These are phyloP conservation scores for Dioscorea cayenensis DNA, from an alignment of 116 monocot genomes.

Conservation along the genomic window DNA sequence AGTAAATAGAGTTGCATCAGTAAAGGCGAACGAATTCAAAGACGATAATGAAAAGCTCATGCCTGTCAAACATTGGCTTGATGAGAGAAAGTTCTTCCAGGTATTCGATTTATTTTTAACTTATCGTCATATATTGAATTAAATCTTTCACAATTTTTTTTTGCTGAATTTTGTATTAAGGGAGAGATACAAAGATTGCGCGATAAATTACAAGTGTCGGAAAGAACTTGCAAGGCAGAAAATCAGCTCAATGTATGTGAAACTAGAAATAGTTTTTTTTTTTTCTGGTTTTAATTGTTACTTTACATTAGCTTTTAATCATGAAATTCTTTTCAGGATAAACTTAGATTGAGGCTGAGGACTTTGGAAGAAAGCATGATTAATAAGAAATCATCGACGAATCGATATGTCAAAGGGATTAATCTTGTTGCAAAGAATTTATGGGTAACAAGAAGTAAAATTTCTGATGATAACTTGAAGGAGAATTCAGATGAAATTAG, in stretches of 20 bases:
- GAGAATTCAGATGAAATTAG: conserved; percentile 21
- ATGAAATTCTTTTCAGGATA: conserved; percentile 27
- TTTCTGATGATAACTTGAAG: conserved; percentile 29
- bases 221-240: conserved; percentile 52
- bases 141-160: too few relatives aligned
- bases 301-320: neutral
- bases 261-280: neutral
- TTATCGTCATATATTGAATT: too few relatives aligned
- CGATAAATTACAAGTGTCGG: conserved; percentile 40
- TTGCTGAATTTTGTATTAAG: conserved; percentile 11
- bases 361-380: conserved; percentile 50
- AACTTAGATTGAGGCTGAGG: conserved; percentile 43
- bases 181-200: conserved; percentile 54
- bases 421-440: conserved; percentile 25
- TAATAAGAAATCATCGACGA: conserved; percentile 2
- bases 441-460: conserved; percentile 25
- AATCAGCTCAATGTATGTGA: conserved; percentile 48
- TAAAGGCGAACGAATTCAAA: conserved; percentile 58
- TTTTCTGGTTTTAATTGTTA: neutral
- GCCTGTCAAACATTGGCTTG: conserved; percentile 68
- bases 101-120: conserved; percentile 11
- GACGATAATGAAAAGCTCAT: conserved; percentile 46
- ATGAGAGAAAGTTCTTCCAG: conserved; percentile 59
- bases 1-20: conserved; percentile 45
- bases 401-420: conserved; percentile 3